Evolutionary conservation across 257 asterid species (phyloP), one percentile per base, ranked within the genome.

Genomic region (Ilex aquifolium): DNA sequence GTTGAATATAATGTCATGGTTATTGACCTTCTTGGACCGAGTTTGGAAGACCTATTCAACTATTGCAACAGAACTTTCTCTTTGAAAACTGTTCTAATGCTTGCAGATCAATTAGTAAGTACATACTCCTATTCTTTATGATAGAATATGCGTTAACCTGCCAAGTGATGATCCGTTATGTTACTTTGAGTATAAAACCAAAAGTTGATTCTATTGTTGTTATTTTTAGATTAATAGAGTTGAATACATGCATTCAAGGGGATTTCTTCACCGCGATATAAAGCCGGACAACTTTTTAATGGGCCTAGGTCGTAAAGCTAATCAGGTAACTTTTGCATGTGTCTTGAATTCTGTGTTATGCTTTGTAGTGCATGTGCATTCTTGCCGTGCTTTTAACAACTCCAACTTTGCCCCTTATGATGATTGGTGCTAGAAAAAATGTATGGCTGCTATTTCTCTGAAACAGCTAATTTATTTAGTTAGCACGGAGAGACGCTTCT

Each of bases 281-380:
- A 53, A 53, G 57, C 57, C 57, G 11, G 57, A 53, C 57, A 53
- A 53, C 57, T 53, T 53, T 53, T 21, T 53, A 53, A 53, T 53
- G 57, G 57, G 57, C 57, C 15, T 53, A 53, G 57, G 57, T n/a
- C 57, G 57, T 4, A 53, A 53, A 14, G 57, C 57, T 3, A 53
- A 53, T 53, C 57, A 53, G 57, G 57, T 53, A 53, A 49, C 54
- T 49, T 49, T 15, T 49, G 5, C 16, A 11, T 49, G 14, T 49
- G 13, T 49, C 14, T 49, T 21, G 2, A 53, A 6, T 6, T 53
- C 2, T 53, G 4, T 53, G 57, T 27, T 17, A 10, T 21, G 2
- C 57, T 53, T 15, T 53, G 57, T 17, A 53, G 57, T 10, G 2
- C 30, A 14, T 53, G 27, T 53, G 31, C 31, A 53, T n/a, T 4